Evolutionary conservation across 306 rosid species (phyloP).

Genomic region (Trifolium fragiferum): DNA sequence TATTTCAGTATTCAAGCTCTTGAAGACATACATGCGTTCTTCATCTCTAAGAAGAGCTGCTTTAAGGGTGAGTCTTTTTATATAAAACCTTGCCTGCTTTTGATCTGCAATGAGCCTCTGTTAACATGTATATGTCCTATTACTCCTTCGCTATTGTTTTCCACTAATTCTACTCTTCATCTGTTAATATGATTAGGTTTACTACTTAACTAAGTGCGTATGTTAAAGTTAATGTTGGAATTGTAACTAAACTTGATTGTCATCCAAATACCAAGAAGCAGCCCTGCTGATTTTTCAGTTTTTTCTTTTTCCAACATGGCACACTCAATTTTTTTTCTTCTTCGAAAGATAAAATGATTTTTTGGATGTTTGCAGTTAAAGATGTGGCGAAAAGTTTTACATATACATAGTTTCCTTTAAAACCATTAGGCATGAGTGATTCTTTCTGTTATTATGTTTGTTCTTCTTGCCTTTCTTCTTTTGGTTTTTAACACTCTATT

Average conservation of each 20-base stretch:
- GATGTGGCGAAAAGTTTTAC: constrained; percentile 6
- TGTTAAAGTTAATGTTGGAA: constrained; percentile 1
- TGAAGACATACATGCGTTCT: constrained; percentile 87
- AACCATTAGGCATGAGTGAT: background rate
- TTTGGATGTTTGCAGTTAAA: constrained; percentile 28
- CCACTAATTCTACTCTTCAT: constrained; percentile 7
- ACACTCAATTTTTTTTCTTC: constrained; percentile 8
- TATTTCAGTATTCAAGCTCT: constrained; percentile 79
- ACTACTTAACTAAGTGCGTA: background rate
- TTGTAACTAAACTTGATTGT: constrained; percentile 13
- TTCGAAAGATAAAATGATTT: constrained; percentile 1
- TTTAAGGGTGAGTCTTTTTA: constrained; percentile 70
- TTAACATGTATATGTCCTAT: constrained; percentile 1
- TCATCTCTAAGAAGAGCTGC: constrained; percentile 91
- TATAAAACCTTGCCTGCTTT: constrained; percentile 11
- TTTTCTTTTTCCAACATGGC: constrained; percentile 13
- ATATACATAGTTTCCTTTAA: constrained; percentile 17
- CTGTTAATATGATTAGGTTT: background rate
- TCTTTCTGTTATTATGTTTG: constrained; percentile 15
- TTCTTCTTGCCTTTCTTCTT: background rate
- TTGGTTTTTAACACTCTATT: constrained; percentile 8
- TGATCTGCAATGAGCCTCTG: constrained; percentile 9
- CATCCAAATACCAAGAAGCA: background rate
- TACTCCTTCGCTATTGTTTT: background rate
- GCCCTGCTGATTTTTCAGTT: background rate